Conservation (phyloP, 495 filamentous ascomycete species). For the Neohortaea acidophila region DNA sequence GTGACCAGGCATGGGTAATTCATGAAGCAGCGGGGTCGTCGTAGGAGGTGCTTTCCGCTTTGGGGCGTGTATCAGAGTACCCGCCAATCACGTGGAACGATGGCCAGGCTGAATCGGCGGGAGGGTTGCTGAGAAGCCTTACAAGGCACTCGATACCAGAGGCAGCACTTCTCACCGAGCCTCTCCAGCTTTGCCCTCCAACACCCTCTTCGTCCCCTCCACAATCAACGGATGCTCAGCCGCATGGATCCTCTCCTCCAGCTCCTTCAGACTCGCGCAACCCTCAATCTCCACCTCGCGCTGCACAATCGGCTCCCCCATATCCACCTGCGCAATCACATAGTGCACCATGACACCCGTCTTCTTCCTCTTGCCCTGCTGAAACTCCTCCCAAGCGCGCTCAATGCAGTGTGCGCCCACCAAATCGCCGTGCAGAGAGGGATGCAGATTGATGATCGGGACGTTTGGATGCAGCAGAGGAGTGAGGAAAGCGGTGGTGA, state of each 20-base stretch:
- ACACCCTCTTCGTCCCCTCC: conserved; percentile 20
- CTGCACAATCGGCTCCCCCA: conserved; percentile 58
- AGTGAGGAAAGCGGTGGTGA: conserved; percentile 46
- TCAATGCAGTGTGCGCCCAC: conserved; percentile 68
- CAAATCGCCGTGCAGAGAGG: conserved; percentile 59
- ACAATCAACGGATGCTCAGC: conserved; percentile 26
- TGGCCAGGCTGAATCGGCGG: too few relatives aligned
- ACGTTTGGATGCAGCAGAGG: conserved; percentile 43
- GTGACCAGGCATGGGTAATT: too few relatives aligned
- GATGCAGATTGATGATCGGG: conserved; percentile 77
- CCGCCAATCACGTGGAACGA: too few relatives aligned
- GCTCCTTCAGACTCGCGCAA: conserved; percentile 11
- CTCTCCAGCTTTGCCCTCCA: not conserved
- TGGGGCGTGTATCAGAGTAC: too few relatives aligned
- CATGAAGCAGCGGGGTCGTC: too few relatives aligned
- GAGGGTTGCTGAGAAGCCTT: too few relatives aligned
- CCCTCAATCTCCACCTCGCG: conserved; percentile 49
- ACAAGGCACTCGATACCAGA: too few relatives aligned
- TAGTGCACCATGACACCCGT: conserved; percentile 93
- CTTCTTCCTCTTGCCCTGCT: conserved; percentile 53
- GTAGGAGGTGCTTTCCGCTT: too few relatives aligned
- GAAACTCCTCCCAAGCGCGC: conserved; percentile 59
- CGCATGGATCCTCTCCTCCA: conserved; percentile 25
- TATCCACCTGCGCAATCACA: conserved; percentile 72
- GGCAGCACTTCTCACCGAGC: too few relatives aligned